A percentile compares a stretch with the other conserved stretches of the same genome.
Conservation (phyloP, 2,329 filamentous ascomycete species). For the Sclerotinia sclerotiorum region DNA sequence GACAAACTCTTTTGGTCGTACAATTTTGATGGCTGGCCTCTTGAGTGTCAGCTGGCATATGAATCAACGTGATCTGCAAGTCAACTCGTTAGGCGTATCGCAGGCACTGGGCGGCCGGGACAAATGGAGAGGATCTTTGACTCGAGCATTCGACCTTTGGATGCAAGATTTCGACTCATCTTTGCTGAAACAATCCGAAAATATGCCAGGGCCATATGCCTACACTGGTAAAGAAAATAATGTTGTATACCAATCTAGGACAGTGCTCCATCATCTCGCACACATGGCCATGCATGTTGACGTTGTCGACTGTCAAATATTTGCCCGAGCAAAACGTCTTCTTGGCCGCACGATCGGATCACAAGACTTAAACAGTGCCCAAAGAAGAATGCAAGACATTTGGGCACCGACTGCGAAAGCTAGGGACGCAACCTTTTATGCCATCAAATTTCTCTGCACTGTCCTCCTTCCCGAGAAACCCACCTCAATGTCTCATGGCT, state of each 20-base stretch:
- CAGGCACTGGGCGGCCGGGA: slow-evolving; percentile 81
- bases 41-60: slow-evolving; percentile 96
- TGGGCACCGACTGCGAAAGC: slow-evolving; percentile 91
- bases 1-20: slow-evolving; percentile 91
- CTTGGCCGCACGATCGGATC: slow-evolving; percentile 82
- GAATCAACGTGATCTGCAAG: slow-evolving; percentile 92
- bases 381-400: slow-evolving; percentile 78
- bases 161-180: slow-evolving; percentile 87
- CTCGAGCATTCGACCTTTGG: slow-evolving; percentile 90
- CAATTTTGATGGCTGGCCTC: slow-evolving; percentile 89
- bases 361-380: slow-evolving; percentile 76
- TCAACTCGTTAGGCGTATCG: slow-evolving; percentile 78
- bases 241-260: slow-evolving; percentile 79
- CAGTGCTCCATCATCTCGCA: slow-evolving; percentile 86
- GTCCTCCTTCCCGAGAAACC: slow-evolving; percentile 66
- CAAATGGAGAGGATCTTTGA: slow-evolving; percentile 85
- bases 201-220: slow-evolving; percentile 54
- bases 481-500: slow-evolving; percentile 39
- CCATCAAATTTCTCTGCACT: slow-evolving; percentile 82
- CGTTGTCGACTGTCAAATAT: slow-evolving; percentile 96
- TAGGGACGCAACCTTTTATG: slow-evolving; percentile 89
- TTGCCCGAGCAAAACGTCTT: slow-evolving; percentile 80
- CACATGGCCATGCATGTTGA: slow-evolving; percentile 99
- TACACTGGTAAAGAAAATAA: slow-evolving; percentile 60
- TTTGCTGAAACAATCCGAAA: slow-evolving; percentile 57